Percentiles rank a stretch among this genome's conserved stretches.
These are phyloP conservation scores for Eutrema japonicum DNA, from an alignment of 345 rosid species.

Conservation along the genomic window DNA sequence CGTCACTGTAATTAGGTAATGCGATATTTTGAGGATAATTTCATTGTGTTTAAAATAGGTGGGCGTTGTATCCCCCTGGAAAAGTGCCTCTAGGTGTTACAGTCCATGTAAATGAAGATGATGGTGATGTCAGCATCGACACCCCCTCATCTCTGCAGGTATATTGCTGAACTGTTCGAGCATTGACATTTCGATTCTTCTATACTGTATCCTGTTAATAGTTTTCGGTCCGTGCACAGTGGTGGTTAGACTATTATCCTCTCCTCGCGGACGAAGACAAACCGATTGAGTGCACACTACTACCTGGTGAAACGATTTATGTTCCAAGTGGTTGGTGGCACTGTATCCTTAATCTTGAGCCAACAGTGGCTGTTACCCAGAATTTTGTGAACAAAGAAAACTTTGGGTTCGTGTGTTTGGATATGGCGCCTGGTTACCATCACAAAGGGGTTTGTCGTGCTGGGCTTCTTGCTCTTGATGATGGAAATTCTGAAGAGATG, in stretches of 20 bases:
- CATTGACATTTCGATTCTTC: constrained; percentile 18
- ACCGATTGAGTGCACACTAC: constrained; percentile 90
- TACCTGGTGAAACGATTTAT: constrained; percentile 90
- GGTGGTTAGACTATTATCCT: constrained; percentile 98
- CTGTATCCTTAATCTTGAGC: constrained; percentile 85
- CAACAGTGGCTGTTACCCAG: constrained; percentile 92
- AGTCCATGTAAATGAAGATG: constrained; percentile 92
- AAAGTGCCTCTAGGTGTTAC: constrained; percentile 95
- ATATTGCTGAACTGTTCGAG: constrained; percentile 33
- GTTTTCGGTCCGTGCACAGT: constrained; percentile 50
- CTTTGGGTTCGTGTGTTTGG: constrained; percentile 87
- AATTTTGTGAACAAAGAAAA: constrained; percentile 84
- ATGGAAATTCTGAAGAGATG: constrained; percentile 46
- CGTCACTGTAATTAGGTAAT: constrained; percentile 1
- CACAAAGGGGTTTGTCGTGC: constrained; percentile 97
- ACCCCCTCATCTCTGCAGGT: constrained; percentile 96
- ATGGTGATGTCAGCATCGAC: constrained; percentile 91
- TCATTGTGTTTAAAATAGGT: constrained; percentile 55
- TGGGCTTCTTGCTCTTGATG: constrained; percentile 86
- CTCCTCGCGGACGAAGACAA: constrained; percentile 89
- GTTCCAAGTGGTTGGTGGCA: constrained; percentile 99
- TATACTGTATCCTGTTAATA: constrained; percentile 10
- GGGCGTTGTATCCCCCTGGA: constrained; percentile 99
- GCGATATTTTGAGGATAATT: constrained; percentile 28
- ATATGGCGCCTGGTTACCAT: constrained; percentile 93